Conservation (phyloP, 75 land plant genomes). For the Cunninghamia lanceolata region DNA sequence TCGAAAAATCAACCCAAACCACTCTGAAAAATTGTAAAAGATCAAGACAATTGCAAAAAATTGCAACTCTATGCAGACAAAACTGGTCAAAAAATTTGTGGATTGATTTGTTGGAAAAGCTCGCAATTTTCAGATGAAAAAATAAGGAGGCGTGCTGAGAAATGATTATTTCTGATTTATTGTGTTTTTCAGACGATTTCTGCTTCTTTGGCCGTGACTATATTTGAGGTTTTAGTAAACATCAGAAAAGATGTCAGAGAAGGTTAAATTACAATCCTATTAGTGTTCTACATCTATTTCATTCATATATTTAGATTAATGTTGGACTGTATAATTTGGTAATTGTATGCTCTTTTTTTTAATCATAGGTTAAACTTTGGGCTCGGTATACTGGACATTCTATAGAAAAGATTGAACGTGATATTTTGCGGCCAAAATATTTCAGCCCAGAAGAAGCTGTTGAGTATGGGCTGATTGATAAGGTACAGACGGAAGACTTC, state of each 20-base stretch:
- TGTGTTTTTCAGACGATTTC: too few relatives aligned
- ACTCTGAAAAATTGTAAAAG: too few relatives aligned
- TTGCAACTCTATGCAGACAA: too few relatives aligned
- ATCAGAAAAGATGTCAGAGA: neutral
- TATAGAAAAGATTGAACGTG: conserved; percentile 76
- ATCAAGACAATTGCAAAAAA: too few relatives aligned
- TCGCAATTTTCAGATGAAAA: too few relatives aligned
- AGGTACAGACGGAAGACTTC: conserved; percentile 41
- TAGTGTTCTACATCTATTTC: neutral
- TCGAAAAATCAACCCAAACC: too few relatives aligned
- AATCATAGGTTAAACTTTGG: conserved; percentile 56
- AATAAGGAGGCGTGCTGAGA: too few relatives aligned
- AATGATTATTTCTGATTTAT: too few relatives aligned
- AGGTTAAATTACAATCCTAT: neutral
- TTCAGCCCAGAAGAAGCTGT: conserved; percentile 92
- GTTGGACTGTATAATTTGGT: neutral
- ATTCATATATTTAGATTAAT: neutral
- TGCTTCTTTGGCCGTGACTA: neutral
- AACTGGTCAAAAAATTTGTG: too few relatives aligned
- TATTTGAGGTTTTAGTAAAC: neutral
- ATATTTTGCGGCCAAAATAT: conserved; percentile 88
- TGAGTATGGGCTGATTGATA: conserved; percentile 94
- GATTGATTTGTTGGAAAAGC: too few relatives aligned
- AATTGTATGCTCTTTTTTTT: neutral
- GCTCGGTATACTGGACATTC: conserved; percentile 69